Evolutionary conservation across 1,284 basidiomycete genomes (phyloP).

Genomic region (Peniophora sp.): DNA sequence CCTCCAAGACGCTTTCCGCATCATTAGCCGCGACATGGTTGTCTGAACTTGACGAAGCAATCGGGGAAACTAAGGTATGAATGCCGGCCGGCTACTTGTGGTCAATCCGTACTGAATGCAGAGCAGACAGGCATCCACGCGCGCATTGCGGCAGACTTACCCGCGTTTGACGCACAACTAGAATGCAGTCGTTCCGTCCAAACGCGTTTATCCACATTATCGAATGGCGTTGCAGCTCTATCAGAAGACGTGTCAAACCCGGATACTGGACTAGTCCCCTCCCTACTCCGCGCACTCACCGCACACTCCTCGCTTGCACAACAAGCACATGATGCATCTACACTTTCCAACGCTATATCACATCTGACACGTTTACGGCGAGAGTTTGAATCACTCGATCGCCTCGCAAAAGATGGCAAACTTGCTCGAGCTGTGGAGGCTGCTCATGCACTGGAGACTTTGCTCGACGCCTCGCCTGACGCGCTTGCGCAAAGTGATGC

Average conservation of each 20-base stretch:
- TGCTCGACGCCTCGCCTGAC: slow-evolving; percentile 42
- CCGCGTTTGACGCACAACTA: slow-evolving; percentile 57
- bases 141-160: slow-evolving; percentile 55
- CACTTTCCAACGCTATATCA: slow-evolving; percentile 39
- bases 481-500: slow-evolving; percentile 44
- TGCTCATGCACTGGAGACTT: slow-evolving; percentile 30
- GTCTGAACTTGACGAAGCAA: slow-evolving; percentile 58
- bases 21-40: slow-evolving; percentile 60
- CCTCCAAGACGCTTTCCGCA: slow-evolving; percentile 47
- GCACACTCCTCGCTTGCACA: slow-evolving; percentile 56
- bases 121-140: slow-evolving; percentile 52
- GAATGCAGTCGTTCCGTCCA: slow-evolving; percentile 56
- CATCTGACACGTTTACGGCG: slow-evolving; percentile 45
- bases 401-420: slow-evolving; percentile 43
- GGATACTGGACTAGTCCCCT: slow-evolving; percentile 61
- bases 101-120: slow-evolving; percentile 3
- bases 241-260: slow-evolving; percentile 42
- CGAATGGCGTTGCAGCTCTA: slow-evolving; percentile 44
- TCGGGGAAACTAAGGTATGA: slow-evolving; percentile 57
- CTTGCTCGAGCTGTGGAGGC: slow-evolving; percentile 51
- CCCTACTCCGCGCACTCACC: slow-evolving; percentile 40
- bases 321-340: slow-evolving; percentile 44
- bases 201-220: slow-evolving; percentile 44
- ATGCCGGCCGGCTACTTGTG: not conserved
- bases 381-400: slow-evolving; percentile 31